Evolutionary conservation across 805 yeast species (phyloP).

Genomic region (Myxozyma monticola): DNA sequence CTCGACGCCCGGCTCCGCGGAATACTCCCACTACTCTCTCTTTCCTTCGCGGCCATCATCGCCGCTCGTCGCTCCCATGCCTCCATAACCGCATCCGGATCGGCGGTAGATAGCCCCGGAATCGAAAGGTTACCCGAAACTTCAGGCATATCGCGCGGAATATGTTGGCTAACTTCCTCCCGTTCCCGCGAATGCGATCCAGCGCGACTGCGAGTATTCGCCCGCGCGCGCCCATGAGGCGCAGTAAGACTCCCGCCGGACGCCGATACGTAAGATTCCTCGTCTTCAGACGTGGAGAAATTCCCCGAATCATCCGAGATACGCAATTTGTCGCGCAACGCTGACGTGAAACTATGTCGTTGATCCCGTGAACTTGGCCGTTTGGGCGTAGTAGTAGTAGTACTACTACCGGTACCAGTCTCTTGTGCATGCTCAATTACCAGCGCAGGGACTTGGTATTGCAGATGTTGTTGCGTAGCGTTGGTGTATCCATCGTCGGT

Average conservation of each 20-base stretch:
- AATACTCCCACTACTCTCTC: neutral
- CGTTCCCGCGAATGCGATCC: neutral
- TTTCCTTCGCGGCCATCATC: conserved; percentile 11
- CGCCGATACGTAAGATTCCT: too few relatives aligned
- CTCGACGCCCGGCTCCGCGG: neutral
- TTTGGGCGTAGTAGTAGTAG: too few relatives aligned
- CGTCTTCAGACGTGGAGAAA: too few relatives aligned
- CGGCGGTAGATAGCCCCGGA: neutral
- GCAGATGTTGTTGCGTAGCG: too few relatives aligned
- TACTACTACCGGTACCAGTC: too few relatives aligned
- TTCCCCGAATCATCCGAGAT: too few relatives aligned
- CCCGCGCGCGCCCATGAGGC: conserved; percentile 7
- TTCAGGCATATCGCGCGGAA: neutral
- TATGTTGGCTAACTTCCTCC: neutral
- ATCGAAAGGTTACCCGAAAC: neutral
- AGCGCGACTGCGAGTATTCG: neutral
- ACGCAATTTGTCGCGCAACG: too few relatives aligned
- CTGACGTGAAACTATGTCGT: too few relatives aligned
- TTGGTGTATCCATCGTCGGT: too few relatives aligned
- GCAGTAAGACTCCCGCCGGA: conserved; percentile 6
- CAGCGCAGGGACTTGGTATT: too few relatives aligned
- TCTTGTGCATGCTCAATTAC: too few relatives aligned
- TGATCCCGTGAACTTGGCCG: too few relatives aligned
- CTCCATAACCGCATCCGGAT: neutral
- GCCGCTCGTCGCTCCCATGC: conserved; percentile 18